Evolutionary conservation across 2,329 filamentous ascomycete species (phyloP).

Genomic region (Penicillium sp.): DNA sequence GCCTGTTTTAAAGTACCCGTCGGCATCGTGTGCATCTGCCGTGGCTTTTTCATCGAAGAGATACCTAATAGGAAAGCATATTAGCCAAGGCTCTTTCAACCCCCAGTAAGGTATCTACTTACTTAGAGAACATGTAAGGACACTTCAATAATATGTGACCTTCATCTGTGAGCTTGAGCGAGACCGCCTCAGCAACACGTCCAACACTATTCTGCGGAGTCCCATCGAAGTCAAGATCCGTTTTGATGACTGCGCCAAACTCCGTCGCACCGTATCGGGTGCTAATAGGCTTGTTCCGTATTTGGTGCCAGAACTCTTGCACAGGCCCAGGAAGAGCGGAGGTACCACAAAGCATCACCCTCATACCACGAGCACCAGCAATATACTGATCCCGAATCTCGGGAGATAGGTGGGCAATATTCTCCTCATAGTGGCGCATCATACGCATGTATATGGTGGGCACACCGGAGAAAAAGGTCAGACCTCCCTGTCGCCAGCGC

Average conservation of each 20-base stretch:
- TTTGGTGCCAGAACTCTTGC: slow-evolving; percentile 49
- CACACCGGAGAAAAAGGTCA: slow-evolving; percentile 50
- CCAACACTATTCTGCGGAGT: slow-evolving; percentile 32
- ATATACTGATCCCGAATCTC: slow-evolving; percentile 39
- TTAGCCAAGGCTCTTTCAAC: neutral
- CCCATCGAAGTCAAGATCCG: slow-evolving; percentile 32
- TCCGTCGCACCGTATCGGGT: slow-evolving; percentile 49
- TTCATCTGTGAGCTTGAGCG: slow-evolving; percentile 48
- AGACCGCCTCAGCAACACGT: slow-evolving; percentile 39
- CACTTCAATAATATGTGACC: slow-evolving; percentile 48
- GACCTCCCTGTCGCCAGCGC: slow-evolving; percentile 40
- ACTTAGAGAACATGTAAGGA: slow-evolving; percentile 41
- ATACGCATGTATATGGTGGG: slow-evolving; percentile 51
- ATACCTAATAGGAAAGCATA: slow-evolving; percentile 19
- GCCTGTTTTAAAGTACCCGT: slow-evolving; percentile 50
- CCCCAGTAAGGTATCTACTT: slow-evolving; percentile 15
- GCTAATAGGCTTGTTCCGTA: slow-evolving; percentile 35
- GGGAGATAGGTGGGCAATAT: slow-evolving; percentile 28
- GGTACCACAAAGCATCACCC: slow-evolving; percentile 38
- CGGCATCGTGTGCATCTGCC: slow-evolving; percentile 41
- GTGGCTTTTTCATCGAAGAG: slow-evolving; percentile 45
- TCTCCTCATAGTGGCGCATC: slow-evolving; percentile 42
- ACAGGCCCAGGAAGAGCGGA: slow-evolving; percentile 52
- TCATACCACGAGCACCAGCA: slow-evolving; percentile 33
- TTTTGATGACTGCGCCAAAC: slow-evolving; percentile 46